Conservation (phyloP, 1,139 yeast species). For the Saccharomycopsis hybrid region DNA sequence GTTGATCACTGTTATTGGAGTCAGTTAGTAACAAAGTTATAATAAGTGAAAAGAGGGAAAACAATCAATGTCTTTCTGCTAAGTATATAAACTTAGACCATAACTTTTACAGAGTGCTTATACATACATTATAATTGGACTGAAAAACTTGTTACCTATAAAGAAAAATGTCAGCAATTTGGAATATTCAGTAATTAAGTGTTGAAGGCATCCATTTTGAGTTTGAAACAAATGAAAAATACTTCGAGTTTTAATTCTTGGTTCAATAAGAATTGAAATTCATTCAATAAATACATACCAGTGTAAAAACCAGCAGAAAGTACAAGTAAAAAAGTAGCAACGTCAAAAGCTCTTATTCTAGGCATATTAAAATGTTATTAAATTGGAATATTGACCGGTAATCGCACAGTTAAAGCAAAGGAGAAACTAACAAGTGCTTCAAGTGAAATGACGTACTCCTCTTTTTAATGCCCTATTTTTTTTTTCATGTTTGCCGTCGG, state of each 20-base stretch:
- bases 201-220: not conserved
- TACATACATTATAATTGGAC: conserved; percentile 63
- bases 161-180: not conserved
- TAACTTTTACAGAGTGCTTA: not conserved
- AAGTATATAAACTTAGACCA: not conserved
- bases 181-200: not conserved
- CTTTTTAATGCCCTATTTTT: no score
- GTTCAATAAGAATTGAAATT: no score
- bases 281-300: conserved; percentile 28
- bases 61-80: not conserved
- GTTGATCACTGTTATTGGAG: conserved; percentile 44
- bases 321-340: conserved; percentile 31
- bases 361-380: conserved; percentile 25
- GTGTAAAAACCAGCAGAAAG: conserved; percentile 38
- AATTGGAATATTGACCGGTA: not conserved
- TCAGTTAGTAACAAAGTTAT: not conserved
- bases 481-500: no score
- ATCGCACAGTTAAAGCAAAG: no score
- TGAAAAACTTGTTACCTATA: conserved; percentile 59
- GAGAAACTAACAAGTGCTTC: no score
- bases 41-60: not conserved
- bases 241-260: not conserved
- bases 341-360: conserved; percentile 32
- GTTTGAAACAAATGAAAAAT: not conserved
- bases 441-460: no score